Evolutionary conservation across 257 asterid species (phyloP).

Genomic region (Capsicum rhomboideum): DNA sequence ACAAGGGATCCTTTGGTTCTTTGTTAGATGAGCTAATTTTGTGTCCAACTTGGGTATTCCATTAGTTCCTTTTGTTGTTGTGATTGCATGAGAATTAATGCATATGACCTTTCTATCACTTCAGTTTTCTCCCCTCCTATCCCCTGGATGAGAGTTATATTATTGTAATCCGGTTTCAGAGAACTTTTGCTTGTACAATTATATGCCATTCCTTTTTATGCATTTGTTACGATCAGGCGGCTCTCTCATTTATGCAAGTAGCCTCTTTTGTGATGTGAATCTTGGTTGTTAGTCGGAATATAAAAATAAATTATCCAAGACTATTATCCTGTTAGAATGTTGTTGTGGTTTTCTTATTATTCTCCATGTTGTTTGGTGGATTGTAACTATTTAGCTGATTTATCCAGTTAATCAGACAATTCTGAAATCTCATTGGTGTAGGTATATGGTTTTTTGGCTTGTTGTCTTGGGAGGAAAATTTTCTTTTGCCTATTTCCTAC

Average conservation of each 20-base stretch:
- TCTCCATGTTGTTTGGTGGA: background rate
- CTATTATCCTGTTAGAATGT: background rate
- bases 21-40: background rate
- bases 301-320: background rate
- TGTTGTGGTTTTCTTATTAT: background rate
- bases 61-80: background rate
- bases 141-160: background rate
- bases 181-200: background rate
- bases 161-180: background rate
- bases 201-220: background rate
- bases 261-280: background rate
- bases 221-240: background rate
- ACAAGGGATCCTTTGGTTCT: background rate
- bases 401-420: background rate
- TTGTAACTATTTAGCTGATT: background rate
- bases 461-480: constrained; percentile 80
- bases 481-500: constrained; percentile 83
- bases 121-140: background rate
- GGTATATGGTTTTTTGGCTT: constrained; percentile 89
- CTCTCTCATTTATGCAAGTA: background rate
- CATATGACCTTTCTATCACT: background rate
- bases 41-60: background rate
- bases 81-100: background rate
- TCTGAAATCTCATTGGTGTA: constrained; percentile 28
- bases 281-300: background rate